Base-by-base conservation (phyloP, 2,329 filamentous ascomycete genomes). In the Paraconiothyrium sp. region DNA sequence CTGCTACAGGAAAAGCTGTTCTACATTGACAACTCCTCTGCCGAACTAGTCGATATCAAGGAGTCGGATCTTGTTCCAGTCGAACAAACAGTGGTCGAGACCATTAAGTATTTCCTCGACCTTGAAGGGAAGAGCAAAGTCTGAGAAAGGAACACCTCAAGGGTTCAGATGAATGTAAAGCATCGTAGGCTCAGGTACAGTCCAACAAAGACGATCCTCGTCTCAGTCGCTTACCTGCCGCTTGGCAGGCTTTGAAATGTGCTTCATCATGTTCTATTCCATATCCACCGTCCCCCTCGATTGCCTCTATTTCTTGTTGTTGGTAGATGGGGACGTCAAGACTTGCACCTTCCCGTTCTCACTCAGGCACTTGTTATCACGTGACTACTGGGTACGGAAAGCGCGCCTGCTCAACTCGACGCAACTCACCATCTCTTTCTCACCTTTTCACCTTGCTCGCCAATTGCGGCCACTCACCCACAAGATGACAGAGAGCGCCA, bases 21-120 rank as follows among this genome's bases (percentile, higher is more conserved):
- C 37, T 22, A 55, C 27, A 55, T 55, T 35, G 52, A 55, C 27
- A 55, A 55, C 41, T 55, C 52, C 4, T 55, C 52, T 27, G 52
- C 52, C 22, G 39, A 27, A 9, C 22, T 55, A 16, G 52, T 55
- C 16, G 52, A 44, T 11, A 55, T 55, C 22, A 44, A 55, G 39
- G 37, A 54, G 27, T 43, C 51, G 1, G 51, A 54, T 13, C 41
- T 43, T 22, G 39, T 54, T 16, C 51, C 51, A 32, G 39, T 24
- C 16, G 51, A 54, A 20, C 37, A 54, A 24, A 54, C 41, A 39
- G 51, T 54, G 5, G 34, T 54, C 44, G 51, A 54, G 14, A 54
- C 51, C 14, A 32, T 54, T 6, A 46, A 54, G 39, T 54, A 54
- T 39, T 54, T 54, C 39, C 39, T 54, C 16, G 37, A 44, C 6